A percentile compares a stretch with the other conserved stretches of the same genome.
Conservation (phyloP, 352 stramenopile species). For the Stephanocyclus meneghinianus region DNA sequence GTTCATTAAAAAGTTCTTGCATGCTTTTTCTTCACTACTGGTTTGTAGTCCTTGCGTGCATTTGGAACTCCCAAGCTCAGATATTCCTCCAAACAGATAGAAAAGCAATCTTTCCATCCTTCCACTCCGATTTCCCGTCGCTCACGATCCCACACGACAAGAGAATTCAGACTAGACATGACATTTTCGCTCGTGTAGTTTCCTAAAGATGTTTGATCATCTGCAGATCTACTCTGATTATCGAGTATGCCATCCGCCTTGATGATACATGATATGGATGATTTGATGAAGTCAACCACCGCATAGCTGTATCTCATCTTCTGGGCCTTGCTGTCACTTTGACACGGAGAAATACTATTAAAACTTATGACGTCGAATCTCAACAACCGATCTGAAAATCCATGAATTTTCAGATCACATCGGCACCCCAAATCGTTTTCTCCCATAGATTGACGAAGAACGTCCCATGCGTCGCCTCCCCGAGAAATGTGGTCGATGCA, state of each 20-base stretch:
- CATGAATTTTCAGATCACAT: slow-evolving; percentile 46
- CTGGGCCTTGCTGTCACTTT: not conserved
- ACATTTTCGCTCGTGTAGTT: slow-evolving; percentile 22
- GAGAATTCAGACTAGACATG: slow-evolving; percentile 27
- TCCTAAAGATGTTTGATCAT: not conserved
- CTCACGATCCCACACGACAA: slow-evolving; percentile 26
- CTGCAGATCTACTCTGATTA: not conserved
- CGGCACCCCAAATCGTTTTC: slow-evolving; percentile 29
- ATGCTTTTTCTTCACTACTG: slow-evolving; percentile 4
- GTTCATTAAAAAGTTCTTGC: not conserved
- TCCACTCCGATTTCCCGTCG: slow-evolving; percentile 12
- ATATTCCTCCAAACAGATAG: slow-evolving; percentile 18
- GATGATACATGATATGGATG: slow-evolving; percentile 13
- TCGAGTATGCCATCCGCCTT: not conserved
- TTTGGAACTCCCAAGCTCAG: slow-evolving; percentile 26
- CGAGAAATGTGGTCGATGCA: slow-evolving; percentile 42
- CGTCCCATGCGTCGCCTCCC: slow-evolving; percentile 40
- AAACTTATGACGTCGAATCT: slow-evolving; percentile 38
- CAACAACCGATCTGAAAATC: slow-evolving; percentile 32
- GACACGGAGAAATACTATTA: not conserved
- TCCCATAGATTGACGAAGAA: slow-evolving; percentile 28
- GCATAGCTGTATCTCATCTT: slow-evolving; percentile 27
- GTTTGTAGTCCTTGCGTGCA: slow-evolving; percentile 4
- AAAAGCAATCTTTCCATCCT: slow-evolving; percentile 11
- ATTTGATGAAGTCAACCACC: slow-evolving; percentile 16